These are phyloP conservation scores for Fusarium sp. DNA, from an alignment of 2,329 filamentous ascomycete genomes.

Conservation along the genomic window DNA sequence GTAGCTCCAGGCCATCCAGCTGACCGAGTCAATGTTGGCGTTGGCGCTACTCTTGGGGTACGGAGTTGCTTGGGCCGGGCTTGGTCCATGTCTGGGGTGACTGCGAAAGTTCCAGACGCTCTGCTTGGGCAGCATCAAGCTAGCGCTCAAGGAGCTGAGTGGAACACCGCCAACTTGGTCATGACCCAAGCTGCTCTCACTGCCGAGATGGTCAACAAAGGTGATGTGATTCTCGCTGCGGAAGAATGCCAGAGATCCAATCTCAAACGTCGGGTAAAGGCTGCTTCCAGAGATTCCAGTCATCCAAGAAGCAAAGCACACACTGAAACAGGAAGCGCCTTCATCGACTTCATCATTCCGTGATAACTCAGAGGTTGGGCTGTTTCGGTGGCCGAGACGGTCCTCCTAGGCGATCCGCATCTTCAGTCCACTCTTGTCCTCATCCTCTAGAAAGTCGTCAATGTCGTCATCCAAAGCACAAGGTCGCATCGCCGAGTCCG, in stretches of 20 bases:
- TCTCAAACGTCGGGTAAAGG: conserved; percentile 66
- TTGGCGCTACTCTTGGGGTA: conserved; percentile 39
- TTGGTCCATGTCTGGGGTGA: conserved; percentile 27
- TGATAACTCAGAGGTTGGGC: conserved; percentile 25
- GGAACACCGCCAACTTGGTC: conserved; percentile 61
- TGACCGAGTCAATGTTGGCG: conserved; percentile 21
- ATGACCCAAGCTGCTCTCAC: conserved; percentile 61
- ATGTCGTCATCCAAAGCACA: neutral
- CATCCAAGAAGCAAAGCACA: conserved; percentile 49
- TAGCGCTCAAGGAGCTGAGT: conserved; percentile 66
- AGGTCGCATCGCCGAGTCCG: neutral
- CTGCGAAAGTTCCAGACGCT: conserved; percentile 62
- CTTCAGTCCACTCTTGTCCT: conserved; percentile 25
- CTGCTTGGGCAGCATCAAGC: conserved; percentile 64
- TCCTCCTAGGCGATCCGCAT: conserved; percentile 40
- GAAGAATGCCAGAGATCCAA: conserved; percentile 65
- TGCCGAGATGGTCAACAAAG: conserved; percentile 64
- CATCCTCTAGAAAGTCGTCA: conserved; percentile 15
- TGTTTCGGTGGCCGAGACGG: conserved; percentile 28
- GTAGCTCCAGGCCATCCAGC: conserved; percentile 9
- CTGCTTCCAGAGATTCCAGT: conserved; percentile 61
- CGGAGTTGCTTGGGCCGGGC: conserved; percentile 42
- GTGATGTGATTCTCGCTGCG: conserved; percentile 59
- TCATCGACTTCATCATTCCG: conserved; percentile 35
- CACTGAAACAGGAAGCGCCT: conserved; percentile 40